Evolutionary conservation across 2,329 filamentous ascomycete species (phyloP), one percentile per base, ranked within the genome.

Genomic region (Zasmidium cellare): DNA sequence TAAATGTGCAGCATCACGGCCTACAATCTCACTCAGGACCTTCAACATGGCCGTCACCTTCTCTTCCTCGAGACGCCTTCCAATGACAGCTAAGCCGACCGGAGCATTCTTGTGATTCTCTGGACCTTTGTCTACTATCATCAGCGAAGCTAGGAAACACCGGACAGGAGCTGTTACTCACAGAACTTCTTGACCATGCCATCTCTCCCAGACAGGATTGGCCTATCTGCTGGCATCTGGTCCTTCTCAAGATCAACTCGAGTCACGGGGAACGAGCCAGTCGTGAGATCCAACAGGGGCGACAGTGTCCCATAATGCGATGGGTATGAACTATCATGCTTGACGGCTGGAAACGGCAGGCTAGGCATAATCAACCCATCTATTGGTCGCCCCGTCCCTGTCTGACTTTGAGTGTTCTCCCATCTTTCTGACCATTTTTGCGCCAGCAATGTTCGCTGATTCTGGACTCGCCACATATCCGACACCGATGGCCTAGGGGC

Each of bases 61-160:
- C 67, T 85, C 82, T 59, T 86, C 83, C 48, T 82, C 77, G 54
- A 80, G 78, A 50, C 79, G 73, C 58, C 81, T 72, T 0, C 79
- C 82, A 3, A 85, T 80, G n/a, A 85, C 66, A 65, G 85, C 82
- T 55, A 85, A 65, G 9, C 75, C 75, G 2, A 85, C 74, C 1
- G 82, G 82, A 1, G 78, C 76, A 56, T 79, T 79, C 19, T 72
- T 65, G 59, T 80, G 83, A 38, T 72, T 76, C 53, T 79, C 77
- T 1, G 80, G 74, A 46, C 31, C 22, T 9, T 20, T 16, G 24
- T 57, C 50, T 52, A 19, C 3, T 16, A 16, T n/a, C 22, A 18
- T 52, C n/a, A 52, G 49, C n/a, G 2, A 28, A 52, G 25, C 16
- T n/a, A 18, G 19, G n/a, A 31, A 35, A 2, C 23, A 48, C 5